phyloP scores from a whole-genome alignment of 805 yeast species.

The Metschnikowia arizonensis region DNA sequence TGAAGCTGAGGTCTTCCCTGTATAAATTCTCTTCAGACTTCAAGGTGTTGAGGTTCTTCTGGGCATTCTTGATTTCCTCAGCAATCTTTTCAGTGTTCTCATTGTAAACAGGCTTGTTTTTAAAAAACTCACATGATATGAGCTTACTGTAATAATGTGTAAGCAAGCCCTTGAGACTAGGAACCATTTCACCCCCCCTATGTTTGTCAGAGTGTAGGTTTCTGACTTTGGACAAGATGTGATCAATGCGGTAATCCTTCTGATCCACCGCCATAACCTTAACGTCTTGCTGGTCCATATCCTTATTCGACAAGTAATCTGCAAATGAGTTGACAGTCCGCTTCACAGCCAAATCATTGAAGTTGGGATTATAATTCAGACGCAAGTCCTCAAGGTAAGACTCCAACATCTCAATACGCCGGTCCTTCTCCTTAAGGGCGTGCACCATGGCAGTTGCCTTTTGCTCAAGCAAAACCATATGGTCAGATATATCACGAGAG shows the following conservation, averaged over 20 bases:
- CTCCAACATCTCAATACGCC: constrained; percentile 32
- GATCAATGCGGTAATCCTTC: background rate
- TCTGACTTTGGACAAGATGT: constrained; percentile 3
- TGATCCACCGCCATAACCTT: constrained; percentile 1
- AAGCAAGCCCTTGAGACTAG: constrained; percentile 20
- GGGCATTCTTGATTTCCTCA: constrained; percentile 15
- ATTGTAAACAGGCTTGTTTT: no score
- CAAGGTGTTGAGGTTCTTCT: constrained; percentile 16
- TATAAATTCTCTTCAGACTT: constrained; percentile 15
- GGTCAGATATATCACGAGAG: background rate
- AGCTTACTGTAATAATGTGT: constrained; percentile 20
- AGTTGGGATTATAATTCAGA: constrained; percentile 69
- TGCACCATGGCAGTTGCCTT: background rate
- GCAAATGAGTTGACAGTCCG: constrained; percentile 56
- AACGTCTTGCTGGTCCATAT: background rate
- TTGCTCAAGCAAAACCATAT: background rate
- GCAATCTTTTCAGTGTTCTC: constrained; percentile 1
- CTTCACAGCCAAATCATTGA: constrained; percentile 85
- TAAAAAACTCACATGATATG: no score
- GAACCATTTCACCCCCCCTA: constrained; percentile 3
- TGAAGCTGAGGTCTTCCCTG: constrained; percentile 22
- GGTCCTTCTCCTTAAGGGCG: background rate
- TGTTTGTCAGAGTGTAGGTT: background rate
- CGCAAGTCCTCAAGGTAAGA: constrained; percentile 46
- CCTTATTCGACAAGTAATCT: constrained; percentile 42